These are phyloP conservation scores for Pseudomassariella vexata DNA, from an alignment of 2,329 filamentous ascomycete genomes.

Conservation along the genomic window DNA sequence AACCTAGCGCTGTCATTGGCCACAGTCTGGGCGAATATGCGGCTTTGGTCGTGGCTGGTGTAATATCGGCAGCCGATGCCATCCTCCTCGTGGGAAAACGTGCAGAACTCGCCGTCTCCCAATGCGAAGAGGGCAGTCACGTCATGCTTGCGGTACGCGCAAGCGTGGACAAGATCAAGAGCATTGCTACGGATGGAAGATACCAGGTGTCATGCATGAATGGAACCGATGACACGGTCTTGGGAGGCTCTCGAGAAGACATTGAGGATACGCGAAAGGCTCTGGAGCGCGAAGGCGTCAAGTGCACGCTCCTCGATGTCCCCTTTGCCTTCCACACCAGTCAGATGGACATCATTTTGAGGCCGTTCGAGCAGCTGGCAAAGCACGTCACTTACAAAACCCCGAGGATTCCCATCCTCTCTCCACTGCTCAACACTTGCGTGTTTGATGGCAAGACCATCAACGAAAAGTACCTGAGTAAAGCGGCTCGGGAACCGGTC, in stretches of 20 bases:
- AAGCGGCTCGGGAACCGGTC: slow-evolving; percentile 58
- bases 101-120: too few species aligned
- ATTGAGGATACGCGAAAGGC: slow-evolving; percentile 22
- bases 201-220: slow-evolving; percentile 63
- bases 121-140: slow-evolving; percentile 50
- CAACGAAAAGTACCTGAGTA: slow-evolving; percentile 52
- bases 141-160: slow-evolving; percentile 36
- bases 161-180: slow-evolving; percentile 40
- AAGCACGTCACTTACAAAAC: slow-evolving; percentile 42
- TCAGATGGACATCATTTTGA: slow-evolving; percentile 54
- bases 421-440: slow-evolving; percentile 55
- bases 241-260: slow-evolving; percentile 39
- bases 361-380: slow-evolving; percentile 47
- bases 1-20: too few species aligned
- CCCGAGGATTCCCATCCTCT: slow-evolving; percentile 55
- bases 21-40: too few species aligned
- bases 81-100: too few species aligned
- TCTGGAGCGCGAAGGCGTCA: slow-evolving; percentile 34
- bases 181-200: slow-evolving; percentile 34
- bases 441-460: slow-evolving; percentile 46
- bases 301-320: slow-evolving; percentile 50
- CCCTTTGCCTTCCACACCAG: slow-evolving; percentile 58
- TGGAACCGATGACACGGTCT: slow-evolving; percentile 62
- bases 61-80: too few species aligned
- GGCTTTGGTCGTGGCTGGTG: too few species aligned